Conservation (phyloP, 345 rosid genomes). For the Balakata baccata region DNA sequence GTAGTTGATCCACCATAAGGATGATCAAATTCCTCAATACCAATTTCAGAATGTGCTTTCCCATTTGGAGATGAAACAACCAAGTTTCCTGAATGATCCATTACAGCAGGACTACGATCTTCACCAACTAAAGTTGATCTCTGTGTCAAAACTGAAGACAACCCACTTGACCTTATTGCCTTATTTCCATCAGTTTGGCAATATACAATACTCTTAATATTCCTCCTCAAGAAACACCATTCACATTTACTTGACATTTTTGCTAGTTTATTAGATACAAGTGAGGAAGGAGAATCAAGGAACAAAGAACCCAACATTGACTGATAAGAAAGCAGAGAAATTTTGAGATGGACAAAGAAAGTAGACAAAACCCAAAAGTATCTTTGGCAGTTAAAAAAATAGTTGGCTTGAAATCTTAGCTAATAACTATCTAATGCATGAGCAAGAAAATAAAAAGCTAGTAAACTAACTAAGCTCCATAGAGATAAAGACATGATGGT, state of each 20-base stretch:
- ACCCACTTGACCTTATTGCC: constrained; percentile 32
- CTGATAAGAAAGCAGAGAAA: constrained; percentile 35
- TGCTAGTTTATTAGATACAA: constrained; percentile 29
- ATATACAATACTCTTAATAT: constrained; percentile 25
- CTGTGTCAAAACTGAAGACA: constrained; percentile 52
- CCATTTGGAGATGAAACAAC: constrained; percentile 57
- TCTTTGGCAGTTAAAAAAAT: constrained; percentile 38
- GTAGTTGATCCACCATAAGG: constrained; percentile 34
- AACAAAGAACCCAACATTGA: constrained; percentile 67
- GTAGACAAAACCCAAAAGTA: constrained; percentile 19
- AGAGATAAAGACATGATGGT: constrained; percentile 34
- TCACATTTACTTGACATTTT: constrained; percentile 23
- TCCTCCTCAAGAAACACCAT: constrained; percentile 28
- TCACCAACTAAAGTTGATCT: constrained; percentile 34
- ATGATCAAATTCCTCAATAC: constrained; percentile 54
- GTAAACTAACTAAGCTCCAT: constrained; percentile 48
- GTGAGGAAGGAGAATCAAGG: constrained; percentile 50
- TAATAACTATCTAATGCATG: constrained; percentile 29
- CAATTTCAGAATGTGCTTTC: constrained; percentile 37
- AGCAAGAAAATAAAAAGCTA: constrained; percentile 19
- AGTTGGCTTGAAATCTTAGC: constrained; percentile 43
- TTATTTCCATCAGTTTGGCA: constrained; percentile 55
- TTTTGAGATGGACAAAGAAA: constrained; percentile 21
- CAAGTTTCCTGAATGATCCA: constrained; percentile 53
- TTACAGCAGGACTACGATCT: constrained; percentile 38